A percentile compares a stretch with the other conserved stretches of the same genome.
Evolutionary conservation across 139 green algal genomes (phyloP).

Genomic region (Coelastrella sp.): DNA sequence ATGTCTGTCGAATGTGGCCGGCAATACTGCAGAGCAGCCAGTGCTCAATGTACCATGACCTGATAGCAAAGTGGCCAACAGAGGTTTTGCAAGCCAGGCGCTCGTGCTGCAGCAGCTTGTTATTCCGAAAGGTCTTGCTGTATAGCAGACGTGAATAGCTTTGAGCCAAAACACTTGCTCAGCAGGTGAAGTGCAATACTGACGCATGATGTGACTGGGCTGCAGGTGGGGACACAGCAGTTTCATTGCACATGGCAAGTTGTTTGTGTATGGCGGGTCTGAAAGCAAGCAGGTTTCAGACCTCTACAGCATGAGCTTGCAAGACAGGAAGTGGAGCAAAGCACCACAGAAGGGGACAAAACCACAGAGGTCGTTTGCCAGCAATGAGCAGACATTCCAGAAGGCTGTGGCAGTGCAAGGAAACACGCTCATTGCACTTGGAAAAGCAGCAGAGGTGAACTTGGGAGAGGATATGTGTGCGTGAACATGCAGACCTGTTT

Average conservation of each 20-base stretch:
- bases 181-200: background rate
- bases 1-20: too few species aligned
- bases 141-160: background rate
- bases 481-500: too few species aligned
- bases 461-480: too few species aligned
- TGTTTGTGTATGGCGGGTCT: background rate
- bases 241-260: background rate
- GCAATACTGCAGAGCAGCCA: too few species aligned
- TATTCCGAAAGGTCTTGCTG: background rate
- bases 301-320: background rate
- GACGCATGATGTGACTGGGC: background rate
- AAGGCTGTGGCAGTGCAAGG: background rate
- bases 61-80: too few species aligned
- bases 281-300: background rate
- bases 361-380: background rate
- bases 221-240: background rate
- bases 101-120: background rate
- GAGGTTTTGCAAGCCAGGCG: too few species aligned
- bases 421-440: background rate
- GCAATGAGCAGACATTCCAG: conserved; percentile 29
- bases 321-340: background rate
- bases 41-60: too few species aligned
- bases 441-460: too few species aligned
- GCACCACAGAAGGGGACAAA: background rate
- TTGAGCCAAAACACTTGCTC: background rate